phyloP scores from a whole-genome alignment of 108 stramenopile genomes.

The Cyclostephanos tholiformis region DNA sequence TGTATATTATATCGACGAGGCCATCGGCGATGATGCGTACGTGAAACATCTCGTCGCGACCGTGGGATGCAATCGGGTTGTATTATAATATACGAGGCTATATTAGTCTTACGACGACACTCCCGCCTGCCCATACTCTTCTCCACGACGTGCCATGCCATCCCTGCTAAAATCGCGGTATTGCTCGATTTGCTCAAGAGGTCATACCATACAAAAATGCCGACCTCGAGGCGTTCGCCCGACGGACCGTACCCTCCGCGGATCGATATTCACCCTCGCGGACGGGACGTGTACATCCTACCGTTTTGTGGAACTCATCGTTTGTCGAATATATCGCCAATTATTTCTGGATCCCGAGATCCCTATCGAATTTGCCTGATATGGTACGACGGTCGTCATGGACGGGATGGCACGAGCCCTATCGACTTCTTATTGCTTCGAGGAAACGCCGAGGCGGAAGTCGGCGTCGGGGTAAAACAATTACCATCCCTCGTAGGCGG shows the following conservation, averaged over 20 bases:
- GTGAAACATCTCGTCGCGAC: conserved; percentile 22
- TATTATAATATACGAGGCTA: conserved; percentile 53
- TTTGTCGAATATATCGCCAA: conserved; percentile 41
- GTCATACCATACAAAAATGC: conserved; percentile 27
- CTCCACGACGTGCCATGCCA: conserved; percentile 18
- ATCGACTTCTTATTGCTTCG: conserved; percentile 44
- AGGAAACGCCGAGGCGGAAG: conserved; percentile 6
- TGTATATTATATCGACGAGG: conserved; percentile 45
- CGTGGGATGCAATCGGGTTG: conserved; percentile 19
- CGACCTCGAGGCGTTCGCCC: conserved; percentile 33
- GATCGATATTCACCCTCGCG: conserved; percentile 39
- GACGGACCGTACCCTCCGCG: conserved; percentile 42
- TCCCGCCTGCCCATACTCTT: conserved; percentile 31
- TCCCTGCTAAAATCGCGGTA: conserved; percentile 22
- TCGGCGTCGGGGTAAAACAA: no score
- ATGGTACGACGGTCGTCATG: conserved; percentile 36
- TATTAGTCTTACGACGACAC: conserved; percentile 42
- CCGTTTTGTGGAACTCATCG: conserved; percentile 42
- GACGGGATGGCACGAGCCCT: conserved; percentile 21
- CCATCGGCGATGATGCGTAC: conserved; percentile 10
- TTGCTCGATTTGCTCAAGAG: conserved; percentile 39
- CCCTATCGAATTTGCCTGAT: conserved; percentile 20
- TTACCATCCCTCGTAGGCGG: no score
- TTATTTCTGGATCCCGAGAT: conserved; percentile 42
- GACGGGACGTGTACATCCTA: conserved; percentile 39